phyloP scores from a whole-genome alignment of 495 filamentous ascomycete species.

The Tuber aestivum region DNA sequence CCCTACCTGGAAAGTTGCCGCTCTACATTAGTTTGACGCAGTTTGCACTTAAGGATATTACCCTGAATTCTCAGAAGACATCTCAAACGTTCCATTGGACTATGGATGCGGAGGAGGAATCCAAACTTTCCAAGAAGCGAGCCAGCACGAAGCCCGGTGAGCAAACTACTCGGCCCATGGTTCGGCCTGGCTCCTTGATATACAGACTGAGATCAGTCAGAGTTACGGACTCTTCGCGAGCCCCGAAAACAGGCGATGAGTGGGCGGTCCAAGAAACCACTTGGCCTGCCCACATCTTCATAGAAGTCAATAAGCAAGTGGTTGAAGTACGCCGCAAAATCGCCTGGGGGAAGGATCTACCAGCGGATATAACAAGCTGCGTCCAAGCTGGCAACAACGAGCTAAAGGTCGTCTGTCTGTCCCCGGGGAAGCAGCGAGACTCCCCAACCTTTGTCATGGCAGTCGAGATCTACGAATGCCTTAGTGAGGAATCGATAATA shows the following conservation, averaged over 20 bases:
- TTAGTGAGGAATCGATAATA: constrained; percentile 24
- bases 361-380: constrained; percentile 61
- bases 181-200: constrained; percentile 30
- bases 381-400: constrained; percentile 54
- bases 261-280: constrained; percentile 59
- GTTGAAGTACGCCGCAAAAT: constrained; percentile 58
- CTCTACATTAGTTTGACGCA: constrained; percentile 34
- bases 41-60: constrained; percentile 27
- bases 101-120: constrained; percentile 22
- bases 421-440: constrained; percentile 19
- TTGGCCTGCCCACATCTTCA: constrained; percentile 69
- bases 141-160: constrained; percentile 27
- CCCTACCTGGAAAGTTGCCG: constrained; percentile 13
- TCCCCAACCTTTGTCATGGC: constrained; percentile 20
- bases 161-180: constrained; percentile 29
- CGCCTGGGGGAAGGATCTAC: constrained; percentile 67
- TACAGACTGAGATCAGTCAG: constrained; percentile 37
- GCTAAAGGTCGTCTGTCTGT: constrained; percentile 53
- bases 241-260: constrained; percentile 41
- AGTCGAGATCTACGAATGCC: constrained; percentile 34
- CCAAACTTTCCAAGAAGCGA: constrained; percentile 34
- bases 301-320: constrained; percentile 59
- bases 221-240: constrained; percentile 8
- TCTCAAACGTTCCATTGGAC: constrained; percentile 29
- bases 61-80: constrained; percentile 23